phyloP scores from a whole-genome alignment of 2,329 filamentous ascomycete species.

The Trichophyton rubrum region DNA sequence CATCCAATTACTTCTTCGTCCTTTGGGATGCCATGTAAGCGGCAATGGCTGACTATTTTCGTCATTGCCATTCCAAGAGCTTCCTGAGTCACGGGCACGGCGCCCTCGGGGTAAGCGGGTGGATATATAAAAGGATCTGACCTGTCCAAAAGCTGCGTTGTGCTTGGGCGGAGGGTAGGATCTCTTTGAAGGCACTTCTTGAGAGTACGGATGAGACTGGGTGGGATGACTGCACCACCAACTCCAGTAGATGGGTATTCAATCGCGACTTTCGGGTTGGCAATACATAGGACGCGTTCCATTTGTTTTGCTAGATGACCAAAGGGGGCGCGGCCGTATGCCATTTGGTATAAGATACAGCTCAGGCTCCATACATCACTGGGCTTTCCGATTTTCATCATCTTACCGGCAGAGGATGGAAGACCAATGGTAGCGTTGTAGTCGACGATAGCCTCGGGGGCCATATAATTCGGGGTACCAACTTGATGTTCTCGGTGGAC shows the following conservation, averaged over 20 bases:
- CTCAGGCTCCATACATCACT: constrained; percentile 93
- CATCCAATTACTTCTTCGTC: constrained; percentile 43
- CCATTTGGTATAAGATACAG: constrained; percentile 96
- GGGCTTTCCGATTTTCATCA: constrained; percentile 93
- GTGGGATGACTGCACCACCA: constrained; percentile 41
- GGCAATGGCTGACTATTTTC: constrained; percentile 48
- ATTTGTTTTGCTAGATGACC: constrained; percentile 82
- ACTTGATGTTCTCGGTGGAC: constrained; percentile 92
- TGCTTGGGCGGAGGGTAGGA: constrained; percentile 43
- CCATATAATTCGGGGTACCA: constrained; percentile 98
- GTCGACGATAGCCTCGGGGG: constrained; percentile 83
- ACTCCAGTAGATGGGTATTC: constrained; percentile 35
- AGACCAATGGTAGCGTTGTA: constrained; percentile 53
- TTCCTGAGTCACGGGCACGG: constrained; percentile 44
- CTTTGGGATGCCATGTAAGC: constrained; percentile 42
- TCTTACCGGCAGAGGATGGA: constrained; percentile 44
- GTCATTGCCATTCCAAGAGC: constrained; percentile 47
- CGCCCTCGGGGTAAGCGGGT: constrained; percentile 35
- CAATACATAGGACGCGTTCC: constrained; percentile 54
- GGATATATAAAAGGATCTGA: constrained; percentile 48
- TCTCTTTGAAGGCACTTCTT: constrained; percentile 48
- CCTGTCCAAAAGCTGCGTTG: constrained; percentile 44
- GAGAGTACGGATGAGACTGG: constrained; percentile 44
- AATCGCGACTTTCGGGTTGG: constrained; percentile 38
- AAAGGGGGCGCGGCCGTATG: constrained; percentile 92